Base-by-base conservation (phyloP, 495 filamentous ascomycete species). In the Aspergillus steynii region DNA sequence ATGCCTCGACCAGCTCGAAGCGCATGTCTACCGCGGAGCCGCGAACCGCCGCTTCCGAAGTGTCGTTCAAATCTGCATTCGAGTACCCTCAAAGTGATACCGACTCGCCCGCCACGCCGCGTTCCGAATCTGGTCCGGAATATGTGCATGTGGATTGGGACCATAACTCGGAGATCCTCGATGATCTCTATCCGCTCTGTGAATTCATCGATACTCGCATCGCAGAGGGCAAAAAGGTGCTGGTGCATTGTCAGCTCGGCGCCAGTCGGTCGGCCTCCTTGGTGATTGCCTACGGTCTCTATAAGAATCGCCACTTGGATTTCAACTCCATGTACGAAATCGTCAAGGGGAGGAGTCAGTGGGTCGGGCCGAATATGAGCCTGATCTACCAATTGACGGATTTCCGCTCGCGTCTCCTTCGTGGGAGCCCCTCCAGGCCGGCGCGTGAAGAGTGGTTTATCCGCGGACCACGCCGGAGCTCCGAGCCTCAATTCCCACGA, bases 291-390 rank as follows among this genome's bases (percentile, higher is more conserved):
- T 99, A 98, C 69, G 94, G 94, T 28, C 79, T 99, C 55, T 98
- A 92, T 74, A 95, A 92, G 71, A 91, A 97, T 64, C 91, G 90
- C 6, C 82, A 88, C 26, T 71, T 96, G 64, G 91, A 85, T 61
- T 95, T 98, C 58, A 96, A 97, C 70, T 90, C 96, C 53, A 93
- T 94, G 58, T 99, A 99, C 69, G 85, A 93, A 69, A 82, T 88
- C 4, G 96, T 96, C 26, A 97, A 99, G 73, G 82, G 82, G 49
- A 89, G 90, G 69, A 97, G 94, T 69, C 86, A 84, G 64, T 99
- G 95, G 95, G 96, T 99, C 56, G 93, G 93, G 14, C 95, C 95
- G 1, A 99, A 99, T 70, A 99, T 99, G 95, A 92, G 90, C 63
- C 79, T 99, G 45, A 97, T 99, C 73, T 98, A 97, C 77, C 94